Evolutionary conservation across 306 rosid species (phyloP).

Genomic region (Vigna reflexopilosa): DNA sequence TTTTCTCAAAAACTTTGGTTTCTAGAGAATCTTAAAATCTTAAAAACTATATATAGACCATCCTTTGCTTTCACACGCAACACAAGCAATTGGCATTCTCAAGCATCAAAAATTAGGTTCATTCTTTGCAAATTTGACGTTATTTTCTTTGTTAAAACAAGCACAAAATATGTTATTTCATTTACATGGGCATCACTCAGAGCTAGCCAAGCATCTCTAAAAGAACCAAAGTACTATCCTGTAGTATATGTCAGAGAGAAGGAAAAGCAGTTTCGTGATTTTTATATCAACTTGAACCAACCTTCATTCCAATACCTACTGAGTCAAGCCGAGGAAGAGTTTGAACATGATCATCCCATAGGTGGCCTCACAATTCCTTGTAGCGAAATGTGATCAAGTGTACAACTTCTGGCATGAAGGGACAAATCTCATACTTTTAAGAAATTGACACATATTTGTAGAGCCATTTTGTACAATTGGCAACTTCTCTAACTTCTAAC

Average conservation of each 20-base stretch:
- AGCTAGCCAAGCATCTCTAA: neutral
- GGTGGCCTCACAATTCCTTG: neutral
- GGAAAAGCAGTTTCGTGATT: neutral
- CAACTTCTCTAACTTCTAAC: too few species aligned
- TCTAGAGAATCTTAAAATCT: neutral
- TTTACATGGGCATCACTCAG: neutral
- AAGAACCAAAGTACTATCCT: neutral
- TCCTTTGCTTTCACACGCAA: neutral
- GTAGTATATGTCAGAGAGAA: neutral
- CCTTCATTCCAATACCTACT: neutral
- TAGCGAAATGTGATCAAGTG: too few species aligned
- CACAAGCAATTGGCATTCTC: too few species aligned
- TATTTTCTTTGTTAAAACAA: neutral
- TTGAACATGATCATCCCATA: neutral
- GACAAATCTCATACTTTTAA: too few species aligned
- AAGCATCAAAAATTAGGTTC: neutral
- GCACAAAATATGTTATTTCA: neutral
- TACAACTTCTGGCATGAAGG: too few species aligned
- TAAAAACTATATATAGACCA: neutral
- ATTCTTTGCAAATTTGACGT: neutral
- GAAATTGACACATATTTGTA: too few species aligned
- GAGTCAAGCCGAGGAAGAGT: neutral
- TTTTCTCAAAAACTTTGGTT: too few species aligned
- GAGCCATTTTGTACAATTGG: too few species aligned
- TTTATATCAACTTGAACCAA: neutral